Evolutionary conservation across 768 basidiomycete genomes (phyloP).

Genomic region (Phanerochaete carnosa): DNA sequence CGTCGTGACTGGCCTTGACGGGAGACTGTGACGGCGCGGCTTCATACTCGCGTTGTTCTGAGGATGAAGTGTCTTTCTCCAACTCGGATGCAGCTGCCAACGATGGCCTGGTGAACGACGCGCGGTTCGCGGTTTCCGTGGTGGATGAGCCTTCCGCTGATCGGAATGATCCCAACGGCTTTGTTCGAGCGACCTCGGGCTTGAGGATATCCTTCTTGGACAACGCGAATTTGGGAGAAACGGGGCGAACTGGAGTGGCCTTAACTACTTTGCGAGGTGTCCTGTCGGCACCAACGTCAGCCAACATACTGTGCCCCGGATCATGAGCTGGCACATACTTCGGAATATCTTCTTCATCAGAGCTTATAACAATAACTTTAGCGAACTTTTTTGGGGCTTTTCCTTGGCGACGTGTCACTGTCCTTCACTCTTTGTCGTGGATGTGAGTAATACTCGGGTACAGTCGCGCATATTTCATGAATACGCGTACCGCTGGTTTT

Average conservation of each 20-base stretch:
- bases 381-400: neutral
- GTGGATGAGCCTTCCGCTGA: no score
- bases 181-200: neutral
- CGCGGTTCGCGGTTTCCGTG: no score
- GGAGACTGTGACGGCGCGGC: neutral
- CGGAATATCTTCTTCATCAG: slow-evolving; percentile 17
- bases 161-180: neutral
- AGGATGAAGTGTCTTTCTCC: slow-evolving; percentile 27
- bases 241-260: neutral
- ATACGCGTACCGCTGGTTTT: no score
- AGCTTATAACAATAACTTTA: slow-evolving; percentile 34
- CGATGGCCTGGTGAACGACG: neutral
- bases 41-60: neutral
- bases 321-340: neutral
- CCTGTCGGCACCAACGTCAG: neutral
- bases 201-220: neutral
- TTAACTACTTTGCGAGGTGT: neutral
- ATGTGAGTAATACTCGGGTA: no score
- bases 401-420: neutral
- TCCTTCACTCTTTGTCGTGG: no score
- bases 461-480: no score
- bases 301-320: neutral
- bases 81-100: slow-evolving; percentile 21
- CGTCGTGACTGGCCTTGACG: slow-evolving; percentile 13
- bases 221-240: neutral